Base-by-base conservation (phyloP, 2,329 filamentous ascomycete genomes). In the Fusarium veterinarium region DNA sequence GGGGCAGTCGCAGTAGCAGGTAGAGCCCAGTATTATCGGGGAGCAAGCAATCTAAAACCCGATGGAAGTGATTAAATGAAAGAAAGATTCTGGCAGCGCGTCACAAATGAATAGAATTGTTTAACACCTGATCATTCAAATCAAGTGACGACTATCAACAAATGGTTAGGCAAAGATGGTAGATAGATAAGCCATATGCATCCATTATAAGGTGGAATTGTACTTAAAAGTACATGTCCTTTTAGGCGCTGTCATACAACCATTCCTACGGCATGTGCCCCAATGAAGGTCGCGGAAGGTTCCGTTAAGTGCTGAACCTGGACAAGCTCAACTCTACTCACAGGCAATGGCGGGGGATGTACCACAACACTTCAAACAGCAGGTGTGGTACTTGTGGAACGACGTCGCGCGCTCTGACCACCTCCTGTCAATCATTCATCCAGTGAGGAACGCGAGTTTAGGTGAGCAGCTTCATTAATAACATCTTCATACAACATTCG, bases 231-330 rank as follows among this genome's bases (percentile, higher is more conserved):
- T 62, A 37, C 37, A 33, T 37, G 25, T 57, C 52, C 46, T 35
- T 35, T 64, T 40, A 73, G 53, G 41, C 55, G 28, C 35, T 60
- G 40, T 40, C 48, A 38, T 37, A 46, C 45, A 53, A 44, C 37
- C 6, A n/a, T 55, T 67, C 67, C 53, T 48, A 51, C 48, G 42
- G 65, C 52, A 52, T 73, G 53, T 63, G 61, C 68, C 72, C 72
- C 53, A 62, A 76, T 73, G 74, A 38, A 74, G 66, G 72, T 70
- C 61, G 59, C 68, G 73, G 68, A 42, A 70, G 69, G 62, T 69
- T 74, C 64, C 61, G 53, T 63, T 58, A 64, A 55, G 49, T 64
- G 62, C 55, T 64, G 25, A 58, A 28, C 28, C 30, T 46, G n/a
- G 23, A 44, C 57, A 46, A 60, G 49, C 41, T 46, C 8, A 57